Base-by-base conservation (phyloP, 2,329 filamentous ascomycete species). In the Penicillium psychrosexuale region DNA sequence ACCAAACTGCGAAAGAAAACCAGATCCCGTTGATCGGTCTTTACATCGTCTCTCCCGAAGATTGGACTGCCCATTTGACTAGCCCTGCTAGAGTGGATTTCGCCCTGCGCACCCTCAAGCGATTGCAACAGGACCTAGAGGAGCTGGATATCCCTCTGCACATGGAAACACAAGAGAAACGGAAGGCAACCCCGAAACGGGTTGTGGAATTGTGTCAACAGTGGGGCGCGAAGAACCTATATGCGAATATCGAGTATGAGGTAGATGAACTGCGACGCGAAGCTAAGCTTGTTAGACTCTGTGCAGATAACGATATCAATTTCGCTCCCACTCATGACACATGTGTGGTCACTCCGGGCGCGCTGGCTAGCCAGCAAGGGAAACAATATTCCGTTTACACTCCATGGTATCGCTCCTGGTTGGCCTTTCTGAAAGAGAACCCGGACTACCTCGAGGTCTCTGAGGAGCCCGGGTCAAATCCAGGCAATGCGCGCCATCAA, bases 161-260 rank as follows among this genome's bases (percentile, higher is more conserved):
- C 62, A 80, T 93, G 9, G 87, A 91, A 71, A 89, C 84, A 0
- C 80, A 91, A 7, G 80, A 85, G 50, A 82, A 84, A 64, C 79
- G 91, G 33, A 86, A 80, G 59, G 72, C 79, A 1, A 78, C 94
- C 0, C 82, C 86, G 0, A 71, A 70, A 1, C 78, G 85, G 4
- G 77, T 96, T 9, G 63, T 88, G 2, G 81, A 86, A 48, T 75
- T 92, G 38, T 83, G 88, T 69, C 76, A 83, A 30, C 76, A 84
- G 57, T 96, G 90, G 91, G 83, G 83, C 0, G 87, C 84, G 0
- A 86, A 80, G 46, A 88, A 94, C 65, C 61, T 96, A 2, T 95
- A 85, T 65, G 85, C 88, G 45, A 96, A 96, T 67, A 84, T 91
- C 54, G 91, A 96, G 69, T 96, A 96, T 66, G 92, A 96, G 70